Conservation (phyloP, 148 eudicot genomes). For the Heliosperma pusillum region DNA sequence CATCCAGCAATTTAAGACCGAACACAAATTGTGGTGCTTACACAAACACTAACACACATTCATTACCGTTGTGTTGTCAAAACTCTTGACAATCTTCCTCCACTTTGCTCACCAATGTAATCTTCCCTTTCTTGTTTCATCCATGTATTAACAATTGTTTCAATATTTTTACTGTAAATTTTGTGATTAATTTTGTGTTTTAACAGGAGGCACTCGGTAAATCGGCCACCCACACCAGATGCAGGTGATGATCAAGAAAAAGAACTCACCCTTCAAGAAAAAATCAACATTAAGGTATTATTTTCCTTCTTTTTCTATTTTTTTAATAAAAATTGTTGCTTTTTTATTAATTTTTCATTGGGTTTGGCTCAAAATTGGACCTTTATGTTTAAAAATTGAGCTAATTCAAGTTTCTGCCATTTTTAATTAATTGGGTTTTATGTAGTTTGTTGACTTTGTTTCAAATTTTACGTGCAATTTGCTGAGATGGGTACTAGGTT, state of each 20-base stretch:
- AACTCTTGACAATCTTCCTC: too few relatives aligned
- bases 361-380: background rate
- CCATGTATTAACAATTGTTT: too few relatives aligned
- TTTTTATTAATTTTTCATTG: background rate
- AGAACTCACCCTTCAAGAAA: constrained; percentile 58
- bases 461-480: background rate
- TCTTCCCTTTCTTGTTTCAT: too few relatives aligned
- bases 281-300: constrained; percentile 54
- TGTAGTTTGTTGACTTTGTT: background rate
- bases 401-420: background rate
- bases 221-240: constrained; percentile 86
- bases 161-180: background rate
- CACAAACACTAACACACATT: too few relatives aligned
- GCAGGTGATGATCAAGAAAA: constrained; percentile 50
- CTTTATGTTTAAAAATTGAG: constrained; percentile 9
- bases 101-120: too few relatives aligned
- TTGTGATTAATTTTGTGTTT: background rate
- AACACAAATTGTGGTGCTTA: too few relatives aligned
- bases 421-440: background rate
- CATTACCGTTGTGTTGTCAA: too few relatives aligned
- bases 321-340: background rate
- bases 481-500: background rate
- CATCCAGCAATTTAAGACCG: too few relatives aligned
- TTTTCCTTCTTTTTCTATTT: background rate
- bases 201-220: constrained; percentile 67